A percentile compares a stretch with the other conserved stretches of the same genome.
Evolutionary conservation across 176 grass and related monocot species (phyloP).

Genomic region (Cocos nucifera): DNA sequence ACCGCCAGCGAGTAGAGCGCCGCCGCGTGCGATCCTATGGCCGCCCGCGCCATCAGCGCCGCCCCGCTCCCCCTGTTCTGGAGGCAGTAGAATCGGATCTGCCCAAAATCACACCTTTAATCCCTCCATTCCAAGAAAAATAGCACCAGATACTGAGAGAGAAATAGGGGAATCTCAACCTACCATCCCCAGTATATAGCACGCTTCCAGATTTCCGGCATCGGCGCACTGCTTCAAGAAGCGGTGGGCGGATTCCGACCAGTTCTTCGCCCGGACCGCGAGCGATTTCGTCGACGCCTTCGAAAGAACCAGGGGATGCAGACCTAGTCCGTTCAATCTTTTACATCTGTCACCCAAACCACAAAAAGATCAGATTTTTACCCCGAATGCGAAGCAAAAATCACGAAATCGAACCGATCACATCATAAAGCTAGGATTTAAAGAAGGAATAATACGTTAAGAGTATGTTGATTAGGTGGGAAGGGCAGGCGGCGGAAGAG

Average conservation of each 20-base stretch:
- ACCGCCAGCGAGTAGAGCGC: not conserved
- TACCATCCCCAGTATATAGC: not conserved
- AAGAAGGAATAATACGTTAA: not conserved
- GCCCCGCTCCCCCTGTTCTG: not conserved
- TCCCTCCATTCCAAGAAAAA: not conserved
- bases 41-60: not conserved
- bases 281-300: not conserved
- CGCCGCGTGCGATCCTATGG: not conserved
- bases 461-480: not conserved
- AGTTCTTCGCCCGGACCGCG: not conserved
- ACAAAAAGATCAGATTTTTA: not conserved
- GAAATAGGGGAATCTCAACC: too few relatives aligned
- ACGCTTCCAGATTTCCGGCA: not conserved
- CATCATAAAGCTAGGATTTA: not conserved
- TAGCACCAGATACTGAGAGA: too few relatives aligned
- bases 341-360: not conserved
- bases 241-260: not conserved
- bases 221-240: not conserved
- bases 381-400: not conserved
- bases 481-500: not conserved
- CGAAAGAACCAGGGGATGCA: not conserved
- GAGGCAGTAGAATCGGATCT: slow-evolving; percentile 1
- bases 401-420: not conserved
- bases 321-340: not conserved
- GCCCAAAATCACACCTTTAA: not conserved